These are phyloP conservation scores for Kwoniella sp. DNA, from an alignment of 768 basidiomycete genomes.

Conservation along the genomic window DNA sequence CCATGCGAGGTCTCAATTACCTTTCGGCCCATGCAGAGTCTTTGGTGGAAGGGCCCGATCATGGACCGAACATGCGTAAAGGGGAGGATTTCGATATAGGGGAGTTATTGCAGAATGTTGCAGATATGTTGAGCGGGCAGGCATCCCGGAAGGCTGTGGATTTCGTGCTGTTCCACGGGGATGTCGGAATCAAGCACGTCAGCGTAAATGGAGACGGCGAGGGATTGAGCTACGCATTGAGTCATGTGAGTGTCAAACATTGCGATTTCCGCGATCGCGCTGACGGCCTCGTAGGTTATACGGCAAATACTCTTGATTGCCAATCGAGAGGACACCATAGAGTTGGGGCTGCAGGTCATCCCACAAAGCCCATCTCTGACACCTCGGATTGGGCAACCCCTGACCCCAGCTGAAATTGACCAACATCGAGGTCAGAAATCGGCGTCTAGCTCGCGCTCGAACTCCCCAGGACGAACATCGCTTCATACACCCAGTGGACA, in stretches of 20 bases:
- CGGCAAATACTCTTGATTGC: slow-evolving; percentile 77
- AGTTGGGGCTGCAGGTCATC: slow-evolving; percentile 69
- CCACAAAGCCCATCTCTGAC: slow-evolving; percentile 54
- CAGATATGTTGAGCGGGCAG: slow-evolving; percentile 80
- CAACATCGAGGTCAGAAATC: slow-evolving; percentile 21
- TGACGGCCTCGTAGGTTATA: slow-evolving; percentile 63
- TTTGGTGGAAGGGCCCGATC: slow-evolving; percentile 18
- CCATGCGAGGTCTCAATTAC: slow-evolving; percentile 92
- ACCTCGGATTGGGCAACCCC: slow-evolving; percentile 36
- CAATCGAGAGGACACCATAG: slow-evolving; percentile 76
- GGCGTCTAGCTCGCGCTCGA: slow-evolving; percentile 34
- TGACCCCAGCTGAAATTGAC: slow-evolving; percentile 40
- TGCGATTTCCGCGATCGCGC: not conserved
- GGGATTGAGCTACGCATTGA: slow-evolving; percentile 75
- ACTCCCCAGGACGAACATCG: slow-evolving; percentile 47
- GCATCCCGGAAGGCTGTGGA: slow-evolving; percentile 85
- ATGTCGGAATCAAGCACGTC: slow-evolving; percentile 82
- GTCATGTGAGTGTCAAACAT: slow-evolving; percentile 68
- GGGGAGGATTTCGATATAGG: slow-evolving; percentile 86
- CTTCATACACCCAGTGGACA: slow-evolving; percentile 40
- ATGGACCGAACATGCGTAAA: slow-evolving; percentile 19
- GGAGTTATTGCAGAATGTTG: slow-evolving; percentile 83
- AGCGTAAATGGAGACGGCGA: slow-evolving; percentile 83
- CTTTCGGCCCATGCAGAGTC: slow-evolving; percentile 68
- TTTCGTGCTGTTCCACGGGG: slow-evolving; percentile 85